Base-by-base conservation (phyloP, 2,329 filamentous ascomycete genomes). In the Taxawa tesnikishii region DNA sequence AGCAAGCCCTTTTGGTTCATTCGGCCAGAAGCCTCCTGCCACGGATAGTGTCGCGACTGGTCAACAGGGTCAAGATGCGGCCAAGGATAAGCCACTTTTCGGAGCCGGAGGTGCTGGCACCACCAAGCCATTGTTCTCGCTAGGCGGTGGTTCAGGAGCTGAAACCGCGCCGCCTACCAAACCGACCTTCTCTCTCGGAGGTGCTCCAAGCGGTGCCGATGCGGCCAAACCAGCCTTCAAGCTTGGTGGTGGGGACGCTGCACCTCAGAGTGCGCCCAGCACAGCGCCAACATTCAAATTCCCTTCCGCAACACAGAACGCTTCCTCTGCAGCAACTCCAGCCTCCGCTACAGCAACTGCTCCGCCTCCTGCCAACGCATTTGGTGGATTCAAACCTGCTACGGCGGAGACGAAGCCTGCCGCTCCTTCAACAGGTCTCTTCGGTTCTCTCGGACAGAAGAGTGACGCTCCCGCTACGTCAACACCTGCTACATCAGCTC, bases 191-290 rank as follows among this genome's bases (percentile, higher is more conserved):
- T n/a, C n/a, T n/a, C n/a, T n/a, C n/a, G n/a, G n/a, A n/a, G n/a
- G n/a, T n/a, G n/a, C n/a, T n/a, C n/a, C n/a, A n/a, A n/a, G n/a
- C n/a, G n/a, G n/a, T 3, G 53, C 54, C 9, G 51, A 54, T 9
- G 28, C 48, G 12, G 50, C 43, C 26, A 58, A 58, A 41, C 52
- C 56, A 9, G 48, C 48, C n/a, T 40, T 41, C 33, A 43, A 12
- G 6, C 16, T 36, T 9, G 26, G 28, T 16, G 33, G 18, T 13
- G 26, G 7, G n/a, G n/a, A n/a, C n/a, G n/a, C n/a, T n/a, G n/a
- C 26, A 35, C 19, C 15, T 24, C 33, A 24, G 24, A n/a, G n/a
- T n/a, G n/a, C n/a, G n/a, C 31, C 31, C 9, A 12, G 32, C 28
- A 35, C 37, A 27, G 28, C 37, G 12, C 19, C 33, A n/a, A 15